Conservation (phyloP, 2,329 filamentous ascomycete species). For the Davidsoniella australis region DNA sequence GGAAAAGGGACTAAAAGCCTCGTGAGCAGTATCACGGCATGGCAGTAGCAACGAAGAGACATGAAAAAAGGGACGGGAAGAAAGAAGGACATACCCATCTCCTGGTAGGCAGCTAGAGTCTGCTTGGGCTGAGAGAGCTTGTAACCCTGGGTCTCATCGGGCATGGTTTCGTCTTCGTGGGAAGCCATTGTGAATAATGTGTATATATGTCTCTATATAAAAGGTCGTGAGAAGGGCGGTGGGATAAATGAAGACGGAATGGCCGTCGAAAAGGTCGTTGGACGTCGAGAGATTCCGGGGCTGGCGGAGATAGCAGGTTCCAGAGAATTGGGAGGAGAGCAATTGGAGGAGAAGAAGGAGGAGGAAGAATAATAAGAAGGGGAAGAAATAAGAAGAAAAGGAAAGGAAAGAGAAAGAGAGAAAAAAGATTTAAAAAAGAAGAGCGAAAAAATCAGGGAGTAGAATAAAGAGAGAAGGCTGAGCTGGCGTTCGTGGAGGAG, state of each 20-base stretch:
- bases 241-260: not conserved
- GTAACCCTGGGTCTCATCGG: conserved; percentile 86
- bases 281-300: not conserved
- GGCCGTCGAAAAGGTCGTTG: not conserved
- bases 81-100: conserved; percentile 50
- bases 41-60: not conserved
- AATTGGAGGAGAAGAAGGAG: not conserved
- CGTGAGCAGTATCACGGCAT: not conserved
- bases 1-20: not conserved
- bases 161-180: conserved; percentile 63
- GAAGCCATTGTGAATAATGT: conserved; percentile 40
- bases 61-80: not conserved
- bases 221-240: conserved; percentile 9
- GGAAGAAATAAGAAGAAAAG: not conserved
- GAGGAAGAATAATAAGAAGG: not conserved
- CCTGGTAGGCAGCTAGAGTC: conserved; percentile 82
- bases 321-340: not conserved
- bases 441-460: not conserved
- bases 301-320: not conserved
- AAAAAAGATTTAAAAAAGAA: conserved; percentile 2
- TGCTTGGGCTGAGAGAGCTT: conserved; percentile 95
- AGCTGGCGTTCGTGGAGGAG: conserved; percentile 4
- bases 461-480: conserved; percentile 1
- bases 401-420: conserved; percentile 2
- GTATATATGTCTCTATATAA: not conserved